Evolutionary conservation across 2,329 filamentous ascomycete species (phyloP), one percentile per base, ranked within the genome.

Genomic region (Cladosporium phlei): DNA sequence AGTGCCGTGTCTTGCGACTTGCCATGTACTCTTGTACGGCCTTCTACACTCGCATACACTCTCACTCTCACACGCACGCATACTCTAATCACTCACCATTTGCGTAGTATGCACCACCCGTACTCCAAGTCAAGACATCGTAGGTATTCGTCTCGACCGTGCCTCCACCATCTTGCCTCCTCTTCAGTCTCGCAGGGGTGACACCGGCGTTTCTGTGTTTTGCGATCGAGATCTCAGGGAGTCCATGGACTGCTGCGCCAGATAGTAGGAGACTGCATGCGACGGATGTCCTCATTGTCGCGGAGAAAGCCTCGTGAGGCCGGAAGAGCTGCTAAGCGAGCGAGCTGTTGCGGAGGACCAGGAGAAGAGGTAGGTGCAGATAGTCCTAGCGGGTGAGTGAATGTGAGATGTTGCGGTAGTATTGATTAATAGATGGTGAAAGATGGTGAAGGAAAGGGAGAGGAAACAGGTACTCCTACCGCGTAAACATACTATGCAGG

Each of bases 61-160:
- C n/a, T n/a, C n/a, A n/a, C n/a, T n/a, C n/a, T n/a, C n/a, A n/a
- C n/a, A n/a, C n/a, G n/a, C n/a, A n/a, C n/a, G n/a, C n/a, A n/a
- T n/a, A n/a, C n/a, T n/a, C n/a, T n/a, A n/a, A n/a, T 6, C 14
- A 46, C 55, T 42, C 38, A 59, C 58, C 45, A 43, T 64, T 64
- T 24, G 59, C 58, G 50, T 64, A 64, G 48, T 64, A 64, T 37
- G 60, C 61, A 28, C 61, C 61, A 16, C 61, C 61, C 19, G 33
- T 43, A 46, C 52, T 58, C 57, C 58, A 64, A 12, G 57, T 56
- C 39, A 59, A 35, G 24, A 64, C 57, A 42, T 63, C 55, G 42
- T 54, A 64, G 29, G 62, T 53, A 30, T 55, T 60, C 8, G 59
- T 60, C 32, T 52, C 48, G 5, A 62, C 55, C 2, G 53, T 57